phyloP scores from a whole-genome alignment of 164 flowering plant species.

The Magnolia officinalis region DNA sequence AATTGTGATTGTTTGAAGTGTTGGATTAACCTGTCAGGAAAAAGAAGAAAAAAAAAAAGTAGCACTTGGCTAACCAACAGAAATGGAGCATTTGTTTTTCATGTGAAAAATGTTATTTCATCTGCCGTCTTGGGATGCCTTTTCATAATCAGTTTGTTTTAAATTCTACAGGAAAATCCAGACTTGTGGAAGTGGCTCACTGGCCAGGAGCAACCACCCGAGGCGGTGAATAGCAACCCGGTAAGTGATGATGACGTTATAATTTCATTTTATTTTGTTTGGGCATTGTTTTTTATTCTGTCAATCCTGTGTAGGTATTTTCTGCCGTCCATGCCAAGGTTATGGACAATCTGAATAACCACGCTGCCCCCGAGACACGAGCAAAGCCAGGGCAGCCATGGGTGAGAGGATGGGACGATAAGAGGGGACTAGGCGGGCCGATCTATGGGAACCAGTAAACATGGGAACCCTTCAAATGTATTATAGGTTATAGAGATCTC shows the following conservation, averaged over 20 bases:
- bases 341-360: conserved; percentile 53
- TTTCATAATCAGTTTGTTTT: not conserved
- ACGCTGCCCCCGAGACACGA: conserved; percentile 85
- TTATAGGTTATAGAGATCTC: no score
- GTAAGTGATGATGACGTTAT: conserved; percentile 33
- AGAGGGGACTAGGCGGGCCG: conserved; percentile 66
- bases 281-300: not conserved
- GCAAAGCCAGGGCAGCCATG: conserved; percentile 87
- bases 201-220: conserved; percentile 87
- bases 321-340: conserved; percentile 60
- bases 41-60: not conserved
- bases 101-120: not conserved
- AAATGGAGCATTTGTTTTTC: not conserved
- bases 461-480: no score
- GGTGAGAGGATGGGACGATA: conserved; percentile 99
- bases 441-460: conserved; percentile 39
- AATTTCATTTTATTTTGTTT: not conserved
- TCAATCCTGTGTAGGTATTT: conserved; percentile 50
- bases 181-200: conserved; percentile 93
- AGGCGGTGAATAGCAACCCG: conserved; percentile 60
- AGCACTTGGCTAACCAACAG: not conserved
- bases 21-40: not conserved
- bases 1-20: not conserved
- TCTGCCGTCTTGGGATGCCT: not conserved
- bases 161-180: conserved; percentile 73